Base-by-base conservation (phyloP, 441 rosid species). In the Flueggea neowawraea region DNA sequence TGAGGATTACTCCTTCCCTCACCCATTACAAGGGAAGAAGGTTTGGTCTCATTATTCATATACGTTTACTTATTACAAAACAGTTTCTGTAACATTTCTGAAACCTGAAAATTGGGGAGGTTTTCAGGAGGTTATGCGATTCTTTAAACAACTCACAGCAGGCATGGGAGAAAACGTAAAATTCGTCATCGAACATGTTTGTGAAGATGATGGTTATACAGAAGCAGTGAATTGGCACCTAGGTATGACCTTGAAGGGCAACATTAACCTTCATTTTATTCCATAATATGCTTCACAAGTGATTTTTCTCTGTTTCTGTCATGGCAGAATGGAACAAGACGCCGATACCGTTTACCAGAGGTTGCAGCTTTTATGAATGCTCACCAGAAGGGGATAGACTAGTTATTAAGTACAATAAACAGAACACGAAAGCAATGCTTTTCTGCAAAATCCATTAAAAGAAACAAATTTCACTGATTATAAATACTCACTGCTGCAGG, bases 281-380 rank as follows among this genome's bases (percentile, higher is more conserved):
- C 28, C 28, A 2, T 22, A 22, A 1, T 22, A 22, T 0, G 28
- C 28, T 22, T 16, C 7, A 52, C 32, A 41, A 32, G 48, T 5
- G 16, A 11, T 5, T 54, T 5, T 22, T 12, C 52, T 16, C 12
- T 39, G 31, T 0, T 6, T 53, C 1, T 9, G 16, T 16, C 14
- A 8, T 58, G 48, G 55, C 81, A 92, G 98, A 92, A 78, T 92
- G 96, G 96, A 86, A 78, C 68, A 75, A 72, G 4, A 71, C 36
- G 55, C 78, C 36, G 60, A 71, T 92, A 43, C 98, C 93, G 0
- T 83, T 84, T 57, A 83, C 94, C 54, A 83, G 82, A 73, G 96
- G 98, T 55, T 83, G 96, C 81, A 89, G 94, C 81, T 86, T 84
- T 69, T 84, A 75, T 16, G 82, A 86, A 73, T 89, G 79, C 78